Conservation (phyloP, 2,329 filamentous ascomycete species). For the Fusarium miscanthi region DNA sequence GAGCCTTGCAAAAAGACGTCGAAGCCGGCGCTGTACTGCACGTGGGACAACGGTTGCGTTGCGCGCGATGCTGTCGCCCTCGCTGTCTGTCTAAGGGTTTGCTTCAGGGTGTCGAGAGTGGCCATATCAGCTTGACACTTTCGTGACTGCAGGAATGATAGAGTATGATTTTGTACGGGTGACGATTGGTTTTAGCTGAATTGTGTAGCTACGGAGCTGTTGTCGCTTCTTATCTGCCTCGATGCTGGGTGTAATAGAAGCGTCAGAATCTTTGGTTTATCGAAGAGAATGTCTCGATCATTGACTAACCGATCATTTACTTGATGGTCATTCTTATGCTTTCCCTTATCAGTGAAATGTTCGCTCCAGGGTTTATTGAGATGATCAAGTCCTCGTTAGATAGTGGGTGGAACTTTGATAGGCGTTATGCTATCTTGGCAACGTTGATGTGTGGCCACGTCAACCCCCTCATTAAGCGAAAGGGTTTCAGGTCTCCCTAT, state of each 20-base stretch:
- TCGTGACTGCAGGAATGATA: not conserved
- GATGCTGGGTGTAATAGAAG: not conserved
- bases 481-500: not conserved
- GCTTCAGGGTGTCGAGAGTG: not conserved
- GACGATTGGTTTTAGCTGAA: not conserved
- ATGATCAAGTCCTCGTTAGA: not conserved
- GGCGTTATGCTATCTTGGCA: not conserved
- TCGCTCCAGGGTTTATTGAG: not conserved
- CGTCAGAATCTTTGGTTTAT: not conserved
- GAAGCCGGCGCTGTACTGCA: not conserved
- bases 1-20: not conserved
- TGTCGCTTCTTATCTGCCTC: not conserved
- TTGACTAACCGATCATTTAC: not conserved
- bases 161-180: not conserved
- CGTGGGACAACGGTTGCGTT: not conserved
- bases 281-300: not conserved
- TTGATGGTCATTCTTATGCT: not conserved
- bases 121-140: not conserved
- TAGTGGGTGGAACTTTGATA: not conserved
- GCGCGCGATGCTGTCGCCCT: not conserved
- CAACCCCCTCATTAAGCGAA: not conserved
- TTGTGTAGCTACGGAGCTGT: not conserved
- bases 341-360: not conserved
- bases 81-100: not conserved
- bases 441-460: not conserved